Evolutionary conservation across 257 asterid species (phyloP).

Genomic region (Hygrophila difformis): DNA sequence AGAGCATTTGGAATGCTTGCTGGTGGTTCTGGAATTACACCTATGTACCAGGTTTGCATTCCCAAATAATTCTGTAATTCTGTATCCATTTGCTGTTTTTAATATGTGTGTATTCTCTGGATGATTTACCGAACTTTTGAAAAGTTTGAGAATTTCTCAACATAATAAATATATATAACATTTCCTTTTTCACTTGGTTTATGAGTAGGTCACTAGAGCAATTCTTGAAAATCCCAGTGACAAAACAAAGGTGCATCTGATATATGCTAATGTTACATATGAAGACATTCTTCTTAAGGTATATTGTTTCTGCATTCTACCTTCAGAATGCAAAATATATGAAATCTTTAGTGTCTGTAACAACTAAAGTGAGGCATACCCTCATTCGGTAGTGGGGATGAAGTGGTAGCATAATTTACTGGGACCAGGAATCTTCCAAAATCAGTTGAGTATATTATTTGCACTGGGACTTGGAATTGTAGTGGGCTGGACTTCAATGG

Average conservation of each 20-base stretch:
- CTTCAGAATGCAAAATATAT: background rate
- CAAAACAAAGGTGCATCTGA: conserved; percentile 65
- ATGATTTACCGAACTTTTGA: background rate
- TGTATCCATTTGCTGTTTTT: background rate
- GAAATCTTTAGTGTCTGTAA: background rate
- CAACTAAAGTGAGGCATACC: background rate
- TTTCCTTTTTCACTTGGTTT: conserved; percentile 2
- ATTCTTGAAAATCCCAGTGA: conserved; percentile 75
- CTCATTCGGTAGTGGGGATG: background rate
- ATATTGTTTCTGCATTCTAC: conserved; percentile 10
- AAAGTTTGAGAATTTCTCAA: no score
- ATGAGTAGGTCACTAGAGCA: conserved; percentile 63
- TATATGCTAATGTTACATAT: conserved; percentile 72
- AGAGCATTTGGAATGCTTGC: conserved; percentile 59
- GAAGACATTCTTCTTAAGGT: conserved; percentile 89
- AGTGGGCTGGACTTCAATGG: background rate
- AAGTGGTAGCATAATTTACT: no score
- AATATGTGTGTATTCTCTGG: background rate
- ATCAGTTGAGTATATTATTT: background rate
- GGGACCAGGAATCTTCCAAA: background rate
- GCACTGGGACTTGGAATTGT: background rate
- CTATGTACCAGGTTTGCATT: conserved; percentile 46
- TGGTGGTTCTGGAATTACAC: conserved; percentile 57
- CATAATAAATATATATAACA: background rate
- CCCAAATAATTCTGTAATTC: no score